Evolutionary conservation across 2,329 filamentous ascomycete species (phyloP), one percentile per base, ranked within the genome.

Genomic region (Waltergamsia citrina): DNA sequence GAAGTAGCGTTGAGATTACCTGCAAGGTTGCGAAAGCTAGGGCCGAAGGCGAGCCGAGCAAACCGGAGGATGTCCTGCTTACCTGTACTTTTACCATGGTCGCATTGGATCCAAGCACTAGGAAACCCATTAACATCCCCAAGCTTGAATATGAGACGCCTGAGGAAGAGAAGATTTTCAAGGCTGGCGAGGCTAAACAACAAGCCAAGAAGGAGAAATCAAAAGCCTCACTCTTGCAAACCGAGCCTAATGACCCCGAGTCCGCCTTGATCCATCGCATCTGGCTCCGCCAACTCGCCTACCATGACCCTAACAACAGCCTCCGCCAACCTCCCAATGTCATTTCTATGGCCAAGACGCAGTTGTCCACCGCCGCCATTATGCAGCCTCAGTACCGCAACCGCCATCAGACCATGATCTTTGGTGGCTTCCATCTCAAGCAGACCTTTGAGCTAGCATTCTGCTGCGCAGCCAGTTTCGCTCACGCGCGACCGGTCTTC

Each of bases 1-100:
- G 81, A 37, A 82, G 76, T 39, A 84, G 78, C 49, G 74, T 85
- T 55, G 81, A 86, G 45, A 77, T 86, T 7, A 83, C 80, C 0
- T 71, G 83, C 43, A 78, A 83, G 50, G 80, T 86, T 14, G 77
- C 80, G 7, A 81, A 80, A 48, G 79, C 74, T 0, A 71, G 77
- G 1, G 59, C 65, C 21, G 60, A 71, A 34, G 79, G 77, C 17
- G 64, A 81, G 45, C 55, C 57, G 0, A 62, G 59, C 47, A 55
- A 48, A 29, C 60, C 61, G 0, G 60, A 65, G 33, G 63, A 67
- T 32, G 53, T 63, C 9, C 47, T 67, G 25, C 49, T 67, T 2
- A 67, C 62, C 0, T 67, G 63, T 43, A 51, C 48, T 7, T 52
- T 52, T 34, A 52, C 50, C 9, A 52, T 52, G 49, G 50, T 52